Evolutionary conservation across 345 rosid genomes (phyloP).

Genomic region (Citrus unshiu): DNA sequence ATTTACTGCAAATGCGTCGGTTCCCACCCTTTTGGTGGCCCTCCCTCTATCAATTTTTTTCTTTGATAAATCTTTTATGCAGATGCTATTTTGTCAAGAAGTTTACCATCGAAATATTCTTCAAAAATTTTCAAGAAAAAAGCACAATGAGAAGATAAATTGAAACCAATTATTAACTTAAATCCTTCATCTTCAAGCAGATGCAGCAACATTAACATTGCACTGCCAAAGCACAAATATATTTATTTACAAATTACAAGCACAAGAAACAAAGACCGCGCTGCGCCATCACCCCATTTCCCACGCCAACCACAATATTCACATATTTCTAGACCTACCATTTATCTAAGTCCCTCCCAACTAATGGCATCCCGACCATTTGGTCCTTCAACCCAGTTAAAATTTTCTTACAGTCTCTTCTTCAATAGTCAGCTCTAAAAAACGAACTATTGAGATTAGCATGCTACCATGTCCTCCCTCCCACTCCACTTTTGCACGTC

Average conservation of each 20-base stretch:
- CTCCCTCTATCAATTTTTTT: no score
- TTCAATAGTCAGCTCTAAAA: constrained; percentile 38
- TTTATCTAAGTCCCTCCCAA: neutral
- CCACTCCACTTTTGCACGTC: constrained; percentile 11
- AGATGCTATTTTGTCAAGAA: no score
- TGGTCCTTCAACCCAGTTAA: constrained; percentile 14
- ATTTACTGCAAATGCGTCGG: no score
- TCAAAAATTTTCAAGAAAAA: no score
- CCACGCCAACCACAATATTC: constrained; percentile 21
- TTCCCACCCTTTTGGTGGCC: no score
- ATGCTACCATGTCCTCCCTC: constrained; percentile 11
- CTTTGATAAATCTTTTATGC: no score
- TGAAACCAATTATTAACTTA: no score
- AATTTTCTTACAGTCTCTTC: constrained; percentile 1
- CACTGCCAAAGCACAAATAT: constrained; percentile 16
- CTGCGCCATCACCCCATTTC: neutral
- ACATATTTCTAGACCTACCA: constrained; percentile 21
- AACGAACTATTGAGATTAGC: constrained; percentile 25
- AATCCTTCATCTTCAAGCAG: no score
- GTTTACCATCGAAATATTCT: no score
- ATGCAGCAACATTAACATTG: neutral
- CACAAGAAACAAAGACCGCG: constrained; percentile 11
- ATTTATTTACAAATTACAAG: constrained; percentile 1
- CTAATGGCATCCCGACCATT: constrained; percentile 4
- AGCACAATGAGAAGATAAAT: no score